Evolutionary conservation across 257 asterid species (phyloP).

Genomic region (Capsicum rhomboideum): DNA sequence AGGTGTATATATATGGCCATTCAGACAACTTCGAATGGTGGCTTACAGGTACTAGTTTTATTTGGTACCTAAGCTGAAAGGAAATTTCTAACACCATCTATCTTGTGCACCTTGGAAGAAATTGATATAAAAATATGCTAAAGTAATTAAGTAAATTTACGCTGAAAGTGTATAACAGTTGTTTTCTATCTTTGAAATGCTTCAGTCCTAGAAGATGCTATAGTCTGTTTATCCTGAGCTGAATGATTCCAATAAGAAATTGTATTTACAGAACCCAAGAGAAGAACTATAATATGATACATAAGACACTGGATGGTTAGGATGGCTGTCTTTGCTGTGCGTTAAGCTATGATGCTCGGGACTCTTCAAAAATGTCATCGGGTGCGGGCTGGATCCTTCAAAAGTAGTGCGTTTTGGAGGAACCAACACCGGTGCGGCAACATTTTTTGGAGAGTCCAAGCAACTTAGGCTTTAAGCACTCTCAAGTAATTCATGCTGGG

Average conservation of each 20-base stretch:
- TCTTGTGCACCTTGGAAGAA: neutral
- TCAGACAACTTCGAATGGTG: slow-evolving; percentile 95
- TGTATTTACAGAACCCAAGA: neutral
- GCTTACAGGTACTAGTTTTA: slow-evolving; percentile 58
- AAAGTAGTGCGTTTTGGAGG: too few relatives aligned
- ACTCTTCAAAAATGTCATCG: too few relatives aligned
- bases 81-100: neutral
- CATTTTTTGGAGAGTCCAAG: too few relatives aligned
- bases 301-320: neutral
- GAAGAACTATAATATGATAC: neutral
- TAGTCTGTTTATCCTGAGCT: neutral
- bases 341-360: neutral
- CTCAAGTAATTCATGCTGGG: neutral
- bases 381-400: too few relatives aligned
- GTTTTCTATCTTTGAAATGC: neutral
- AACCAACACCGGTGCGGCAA: too few relatives aligned
- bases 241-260: neutral
- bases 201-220: neutral
- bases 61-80: neutral
- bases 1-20: slow-evolving; percentile 99
- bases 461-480: neutral
- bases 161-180: neutral
- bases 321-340: neutral
- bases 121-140: neutral
- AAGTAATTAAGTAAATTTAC: neutral